These are phyloP conservation scores for Quercus robur DNA, from an alignment of 306 rosid genomes.

Conservation along the genomic window DNA sequence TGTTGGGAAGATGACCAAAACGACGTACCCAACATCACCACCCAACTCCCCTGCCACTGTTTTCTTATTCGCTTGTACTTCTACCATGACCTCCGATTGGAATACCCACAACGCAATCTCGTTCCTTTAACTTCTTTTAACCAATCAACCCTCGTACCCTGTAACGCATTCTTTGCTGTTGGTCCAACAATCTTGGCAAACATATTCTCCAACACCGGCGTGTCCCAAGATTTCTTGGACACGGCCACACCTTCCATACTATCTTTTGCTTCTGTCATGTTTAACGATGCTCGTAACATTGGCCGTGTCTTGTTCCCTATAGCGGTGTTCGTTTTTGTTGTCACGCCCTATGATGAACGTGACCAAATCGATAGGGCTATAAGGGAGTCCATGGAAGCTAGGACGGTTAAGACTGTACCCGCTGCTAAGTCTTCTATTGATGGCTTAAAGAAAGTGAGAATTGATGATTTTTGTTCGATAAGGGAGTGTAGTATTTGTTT, in stretches of 20 bases:
- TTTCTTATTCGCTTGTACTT: conserved; percentile 21
- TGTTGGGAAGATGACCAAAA: too few relatives aligned
- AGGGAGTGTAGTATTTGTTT: conserved; percentile 32
- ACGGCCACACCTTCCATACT: conserved; percentile 8
- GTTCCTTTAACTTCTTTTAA: conserved; percentile 8
- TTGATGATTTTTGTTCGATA: neutral
- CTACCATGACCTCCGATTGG: conserved; percentile 19
- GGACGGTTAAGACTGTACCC: conserved; percentile 9
- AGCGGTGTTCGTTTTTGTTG: conserved; percentile 19
- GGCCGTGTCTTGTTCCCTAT: conserved; percentile 3
- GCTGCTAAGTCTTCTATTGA: conserved; percentile 18
- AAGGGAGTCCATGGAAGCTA: conserved; percentile 11
- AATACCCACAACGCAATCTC: neutral
- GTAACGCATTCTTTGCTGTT: conserved; percentile 10
- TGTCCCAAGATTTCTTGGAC: conserved; percentile 20
- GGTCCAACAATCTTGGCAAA: neutral
- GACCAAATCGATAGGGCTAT: conserved; percentile 24
- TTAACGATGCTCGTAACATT: conserved; percentile 3
- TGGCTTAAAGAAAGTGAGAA: conserved; percentile 15
- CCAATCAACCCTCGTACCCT: conserved; percentile 20
- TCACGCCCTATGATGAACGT: conserved; percentile 24
- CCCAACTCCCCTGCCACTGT: conserved; percentile 14
- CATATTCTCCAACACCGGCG: conserved; percentile 19
- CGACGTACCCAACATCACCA: too few relatives aligned
- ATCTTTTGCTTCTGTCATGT: conserved; percentile 7